Conservation (phyloP, 139 green algal genomes). For the Auxenochlorella protothecoides region DNA sequence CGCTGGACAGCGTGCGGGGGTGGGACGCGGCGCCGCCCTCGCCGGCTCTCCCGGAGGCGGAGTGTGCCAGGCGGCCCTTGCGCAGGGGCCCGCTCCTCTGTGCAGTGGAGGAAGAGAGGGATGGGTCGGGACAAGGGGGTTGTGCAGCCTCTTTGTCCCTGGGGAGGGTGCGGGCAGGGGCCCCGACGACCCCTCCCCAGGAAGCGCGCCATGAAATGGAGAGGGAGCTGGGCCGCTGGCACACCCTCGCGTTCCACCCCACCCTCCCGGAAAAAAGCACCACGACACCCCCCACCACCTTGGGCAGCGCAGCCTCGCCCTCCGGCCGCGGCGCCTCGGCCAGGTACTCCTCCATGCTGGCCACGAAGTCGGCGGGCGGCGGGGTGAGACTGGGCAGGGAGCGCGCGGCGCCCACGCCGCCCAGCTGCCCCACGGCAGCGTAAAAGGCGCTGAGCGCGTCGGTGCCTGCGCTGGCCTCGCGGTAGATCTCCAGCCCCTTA, state of each 20-base stretch:
- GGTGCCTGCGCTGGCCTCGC: slow-evolving; percentile 49
- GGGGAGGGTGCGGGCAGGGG: no score
- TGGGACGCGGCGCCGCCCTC: no score
- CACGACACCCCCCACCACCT: neutral
- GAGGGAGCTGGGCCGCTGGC: no score
- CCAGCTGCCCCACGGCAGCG: slow-evolving; percentile 9
- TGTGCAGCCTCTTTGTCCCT: no score
- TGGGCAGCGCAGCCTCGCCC: neutral
- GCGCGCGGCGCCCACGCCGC: slow-evolving; percentile 8
- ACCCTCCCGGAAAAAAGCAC: no score
- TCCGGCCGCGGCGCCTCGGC: slow-evolving; percentile 2
- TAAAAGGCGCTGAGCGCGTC: slow-evolving; percentile 44
- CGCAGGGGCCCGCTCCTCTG: slow-evolving; percentile 30
- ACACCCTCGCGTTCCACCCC: no score
- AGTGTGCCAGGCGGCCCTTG: slow-evolving; percentile 19
- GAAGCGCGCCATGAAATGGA: no score
- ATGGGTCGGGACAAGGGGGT: no score
- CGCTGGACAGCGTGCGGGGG: neutral
- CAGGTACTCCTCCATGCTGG: slow-evolving; percentile 77
- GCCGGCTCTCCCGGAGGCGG: neutral
- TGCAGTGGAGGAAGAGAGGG: no score
- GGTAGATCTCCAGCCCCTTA: slow-evolving; percentile 68
- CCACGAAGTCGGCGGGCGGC: slow-evolving; percentile 74
- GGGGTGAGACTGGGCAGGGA: slow-evolving; percentile 52
- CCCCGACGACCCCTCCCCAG: no score